These are phyloP conservation scores for Candida broadrunensis DNA, from an alignment of 805 yeast species.

Conservation along the genomic window DNA sequence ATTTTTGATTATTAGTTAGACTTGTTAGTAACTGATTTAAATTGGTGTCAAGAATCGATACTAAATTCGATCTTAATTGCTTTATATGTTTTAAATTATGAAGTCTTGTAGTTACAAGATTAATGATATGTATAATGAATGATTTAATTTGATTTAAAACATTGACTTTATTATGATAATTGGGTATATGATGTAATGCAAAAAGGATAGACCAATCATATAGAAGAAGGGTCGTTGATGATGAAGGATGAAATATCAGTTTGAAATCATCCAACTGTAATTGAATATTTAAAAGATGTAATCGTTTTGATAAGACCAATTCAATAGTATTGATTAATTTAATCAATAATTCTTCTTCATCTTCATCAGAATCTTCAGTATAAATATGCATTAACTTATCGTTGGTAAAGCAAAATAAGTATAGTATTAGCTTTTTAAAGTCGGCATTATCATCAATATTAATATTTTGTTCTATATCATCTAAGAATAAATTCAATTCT, in stretches of 20 bases:
- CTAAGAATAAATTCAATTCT: constrained; percentile 30
- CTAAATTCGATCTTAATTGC: constrained; percentile 14
- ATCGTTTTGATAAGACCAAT: constrained; percentile 28
- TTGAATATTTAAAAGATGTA: constrained; percentile 16
- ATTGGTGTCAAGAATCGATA: constrained; percentile 14
- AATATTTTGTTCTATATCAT: constrained; percentile 31
- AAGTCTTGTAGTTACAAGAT: constrained; percentile 25
- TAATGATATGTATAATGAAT: constrained; percentile 31
- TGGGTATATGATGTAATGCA: constrained; percentile 22
- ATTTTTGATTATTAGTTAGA: constrained; percentile 5
- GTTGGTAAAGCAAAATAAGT: constrained; percentile 30
- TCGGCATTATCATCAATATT: constrained; percentile 28
- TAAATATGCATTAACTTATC: constrained; percentile 13
- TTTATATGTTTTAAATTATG: constrained; percentile 24
- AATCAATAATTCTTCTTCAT: constrained; percentile 12
- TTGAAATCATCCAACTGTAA: constrained; percentile 10
- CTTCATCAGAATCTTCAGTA: constrained; percentile 1
- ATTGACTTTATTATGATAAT: constrained; percentile 8
- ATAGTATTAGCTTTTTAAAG: constrained; percentile 31
- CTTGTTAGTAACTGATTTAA: constrained; percentile 11
- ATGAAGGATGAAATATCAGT: not conserved
- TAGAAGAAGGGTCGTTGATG: constrained; percentile 8
- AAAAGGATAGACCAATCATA: constrained; percentile 31
- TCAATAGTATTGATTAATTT: constrained; percentile 28
- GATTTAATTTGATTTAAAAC: constrained; percentile 22